Conservation (phyloP, 345 rosid species). For the Fremontodendron californicum region DNA sequence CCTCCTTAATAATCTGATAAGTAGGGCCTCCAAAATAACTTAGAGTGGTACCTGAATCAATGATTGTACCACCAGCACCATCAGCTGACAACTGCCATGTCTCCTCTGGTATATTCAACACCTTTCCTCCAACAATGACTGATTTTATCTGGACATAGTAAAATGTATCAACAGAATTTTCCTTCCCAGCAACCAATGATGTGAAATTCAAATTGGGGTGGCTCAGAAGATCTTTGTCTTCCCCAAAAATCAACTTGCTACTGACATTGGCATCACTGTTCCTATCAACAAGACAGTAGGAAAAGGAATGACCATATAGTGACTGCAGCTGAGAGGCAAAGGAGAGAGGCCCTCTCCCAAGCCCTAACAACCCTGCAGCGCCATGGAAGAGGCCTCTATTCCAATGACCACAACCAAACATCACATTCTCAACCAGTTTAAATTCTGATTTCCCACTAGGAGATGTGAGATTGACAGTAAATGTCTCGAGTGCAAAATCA, state of each 20-base stretch:
- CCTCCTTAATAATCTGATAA: constrained; percentile 52
- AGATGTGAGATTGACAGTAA: constrained; percentile 64
- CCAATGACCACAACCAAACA: constrained; percentile 94
- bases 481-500: constrained; percentile 72
- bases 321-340: constrained; percentile 83
- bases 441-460: constrained; percentile 40
- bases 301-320: constrained; percentile 68
- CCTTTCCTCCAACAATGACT: constrained; percentile 55
- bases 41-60: constrained; percentile 73
- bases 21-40: constrained; percentile 71
- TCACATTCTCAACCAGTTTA: constrained; percentile 51
- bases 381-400: constrained; percentile 78
- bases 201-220: constrained; percentile 68
- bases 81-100: constrained; percentile 61
- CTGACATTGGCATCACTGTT: constrained; percentile 55
- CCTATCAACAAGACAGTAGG: constrained; percentile 76
- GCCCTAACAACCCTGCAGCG: constrained; percentile 81
- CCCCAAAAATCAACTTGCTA: constrained; percentile 79
- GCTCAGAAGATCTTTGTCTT: constrained; percentile 52
- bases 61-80: constrained; percentile 77
- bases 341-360: constrained; percentile 87
- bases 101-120: constrained; percentile 53
- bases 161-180: constrained; percentile 58
- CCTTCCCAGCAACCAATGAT: constrained; percentile 49
- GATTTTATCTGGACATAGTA: constrained; percentile 75